phyloP scores from a whole-genome alignment of 2,329 filamentous ascomycete genomes.

The Aureobasidium sp. region DNA sequence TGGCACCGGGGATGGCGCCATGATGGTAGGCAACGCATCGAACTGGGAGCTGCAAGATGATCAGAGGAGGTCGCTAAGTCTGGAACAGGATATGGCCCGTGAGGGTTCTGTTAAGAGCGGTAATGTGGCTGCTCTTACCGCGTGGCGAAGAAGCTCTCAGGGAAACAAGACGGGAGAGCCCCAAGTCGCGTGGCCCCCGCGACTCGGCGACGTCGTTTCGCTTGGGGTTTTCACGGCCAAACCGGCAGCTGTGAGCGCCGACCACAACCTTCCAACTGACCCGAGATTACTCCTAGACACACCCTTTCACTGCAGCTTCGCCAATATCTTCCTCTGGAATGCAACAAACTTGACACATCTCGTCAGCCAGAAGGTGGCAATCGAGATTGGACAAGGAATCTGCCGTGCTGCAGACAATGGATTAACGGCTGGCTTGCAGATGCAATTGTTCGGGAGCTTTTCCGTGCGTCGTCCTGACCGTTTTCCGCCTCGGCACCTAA shows the following conservation, averaged over 20 bases:
- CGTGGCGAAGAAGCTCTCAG: not conserved
- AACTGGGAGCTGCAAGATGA: not conserved
- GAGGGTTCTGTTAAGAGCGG: constrained; percentile 4
- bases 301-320: not conserved
- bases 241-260: not conserved
- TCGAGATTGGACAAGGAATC: not conserved
- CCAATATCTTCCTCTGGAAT: not conserved
- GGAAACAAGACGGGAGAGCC: not conserved
- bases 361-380: not conserved
- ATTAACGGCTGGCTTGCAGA: not conserved
- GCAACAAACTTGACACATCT: not conserved
- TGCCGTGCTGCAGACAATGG: not conserved
- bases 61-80: not conserved
- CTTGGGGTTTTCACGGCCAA: constrained; percentile 3
- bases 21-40: not conserved
- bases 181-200: not conserved
- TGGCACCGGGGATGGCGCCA: constrained; percentile 1
- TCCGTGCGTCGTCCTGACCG: constrained; percentile 5
- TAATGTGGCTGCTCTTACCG: constrained; percentile 4
- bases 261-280: not conserved
- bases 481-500: constrained; percentile 4
- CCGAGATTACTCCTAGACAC: not conserved
- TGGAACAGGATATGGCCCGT: constrained; percentile 4
- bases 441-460: not conserved
- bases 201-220: not conserved